Evolutionary conservation across 371 early-diverging fungal species (phyloP), one percentile per base, ranked within the genome.

Genomic region (Syncephalis plumigaleata): DNA sequence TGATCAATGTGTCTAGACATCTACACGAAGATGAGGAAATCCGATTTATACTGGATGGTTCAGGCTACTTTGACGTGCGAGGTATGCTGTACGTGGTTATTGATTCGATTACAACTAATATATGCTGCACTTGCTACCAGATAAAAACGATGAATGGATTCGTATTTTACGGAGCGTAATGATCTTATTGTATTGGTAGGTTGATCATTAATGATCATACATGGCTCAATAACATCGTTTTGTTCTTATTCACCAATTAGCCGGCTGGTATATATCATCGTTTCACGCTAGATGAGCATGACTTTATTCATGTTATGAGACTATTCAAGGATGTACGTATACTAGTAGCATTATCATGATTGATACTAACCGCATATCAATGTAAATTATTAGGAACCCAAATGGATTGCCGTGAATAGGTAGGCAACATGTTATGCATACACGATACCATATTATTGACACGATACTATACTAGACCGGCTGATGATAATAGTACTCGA

Each of bases 21-120:
- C 64, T 93, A 51, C 94, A 93, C 60, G 93, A 91, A 56, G 95
- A 94, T 58, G 97, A 94, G 65, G 95, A 96, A 63, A 92, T 95
- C 51, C 81, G 97, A 23, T 91, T 65, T 55, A 77, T 94, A 47
- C 52, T 88, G 26, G 90, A 81, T 31, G 96, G 96, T 13, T 66
- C 76, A 15, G 94, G 93, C 8, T 93, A 77, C 63, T 92, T 93
- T 66, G 89, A 87, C 55, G 79, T 87, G 26, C 70, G 85, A 45
- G 67, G 67, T 66, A 60, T 39, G 11, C 36, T 16, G 27, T n/a
- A 11, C 16, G 38, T 3, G 18, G 38, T 18, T 43, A 22, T 36
- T 31, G 11, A 31, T n/a, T n/a, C n/a, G n/a, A 17, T n/a, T 24
- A 27, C 39, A 21, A 21, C 15, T 13, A 42, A 46, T 5, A 17